A percentile compares a stretch with the other conserved stretches of the same genome.
These are phyloP conservation scores for Encephalitozoon intestinalis DNA, from an alignment of 371 early-diverging fungal genomes.

Conservation along the genomic window DNA sequence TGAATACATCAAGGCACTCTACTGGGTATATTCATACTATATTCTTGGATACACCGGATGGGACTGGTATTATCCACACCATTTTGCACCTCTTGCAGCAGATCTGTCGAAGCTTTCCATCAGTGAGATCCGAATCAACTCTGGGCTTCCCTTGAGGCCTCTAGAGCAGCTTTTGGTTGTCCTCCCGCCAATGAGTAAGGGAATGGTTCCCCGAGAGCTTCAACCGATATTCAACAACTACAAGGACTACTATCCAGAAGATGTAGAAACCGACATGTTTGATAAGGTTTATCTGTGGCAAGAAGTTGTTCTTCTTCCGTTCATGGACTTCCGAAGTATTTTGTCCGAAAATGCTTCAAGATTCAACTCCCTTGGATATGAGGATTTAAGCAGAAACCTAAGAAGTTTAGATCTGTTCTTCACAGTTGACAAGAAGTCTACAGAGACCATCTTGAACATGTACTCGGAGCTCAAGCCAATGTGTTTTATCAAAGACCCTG, in stretches of 20 bases:
- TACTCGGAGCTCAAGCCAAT: constrained; percentile 38
- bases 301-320: constrained; percentile 63
- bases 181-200: constrained; percentile 69
- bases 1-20: constrained; percentile 84
- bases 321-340: constrained; percentile 46
- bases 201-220: constrained; percentile 64
- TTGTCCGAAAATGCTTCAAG: constrained; percentile 16
- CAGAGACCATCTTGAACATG: constrained; percentile 19
- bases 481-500: not conserved
- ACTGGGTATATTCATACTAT: constrained; percentile 94
- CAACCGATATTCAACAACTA: constrained; percentile 73
- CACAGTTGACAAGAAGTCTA: constrained; percentile 6
- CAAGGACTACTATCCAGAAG: constrained; percentile 79
- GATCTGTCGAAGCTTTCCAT: constrained; percentile 72
- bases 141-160: constrained; percentile 76
- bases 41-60: constrained; percentile 84
- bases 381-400: constrained; percentile 49
- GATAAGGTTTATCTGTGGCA: constrained; percentile 95
- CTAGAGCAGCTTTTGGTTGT: constrained; percentile 96
- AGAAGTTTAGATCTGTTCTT: constrained; percentile 31
- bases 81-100: constrained; percentile 87
- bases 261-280: constrained; percentile 83
- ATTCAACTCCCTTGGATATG: constrained; percentile 11
- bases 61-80: constrained; percentile 94
- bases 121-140: constrained; percentile 63